Conservation (phyloP, 768 basidiomycete species). For the Suillus plorans region DNA sequence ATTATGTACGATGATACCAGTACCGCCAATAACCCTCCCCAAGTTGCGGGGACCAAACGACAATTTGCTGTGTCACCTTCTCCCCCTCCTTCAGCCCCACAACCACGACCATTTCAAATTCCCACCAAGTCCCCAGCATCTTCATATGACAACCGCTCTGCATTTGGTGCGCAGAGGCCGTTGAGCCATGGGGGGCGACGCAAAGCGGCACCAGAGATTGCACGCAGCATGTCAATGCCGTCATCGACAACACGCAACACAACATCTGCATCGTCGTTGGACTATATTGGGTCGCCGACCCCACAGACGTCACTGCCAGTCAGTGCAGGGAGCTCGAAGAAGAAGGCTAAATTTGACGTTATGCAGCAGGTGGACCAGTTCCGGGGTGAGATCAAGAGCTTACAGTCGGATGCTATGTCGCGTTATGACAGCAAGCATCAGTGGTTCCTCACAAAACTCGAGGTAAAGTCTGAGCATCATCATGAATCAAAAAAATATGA, state of each 20-base stretch:
- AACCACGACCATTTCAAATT: background rate
- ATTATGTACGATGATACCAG: background rate
- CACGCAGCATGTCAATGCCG: no score
- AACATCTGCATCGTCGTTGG: background rate
- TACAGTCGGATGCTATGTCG: background rate
- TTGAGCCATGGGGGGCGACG: background rate
- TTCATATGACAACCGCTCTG: background rate
- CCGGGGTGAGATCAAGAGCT: background rate
- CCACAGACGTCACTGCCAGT: background rate
- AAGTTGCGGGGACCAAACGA: background rate
- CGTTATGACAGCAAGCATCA: background rate
- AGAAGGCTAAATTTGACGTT: background rate
- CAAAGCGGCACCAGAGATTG: background rate
- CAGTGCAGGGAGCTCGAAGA: background rate
- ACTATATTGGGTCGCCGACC: background rate
- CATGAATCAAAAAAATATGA: no score
- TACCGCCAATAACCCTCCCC: background rate
- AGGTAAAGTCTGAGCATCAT: no score
- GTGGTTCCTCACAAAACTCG: no score
- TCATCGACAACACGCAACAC: background rate
- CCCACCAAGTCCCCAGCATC: background rate
- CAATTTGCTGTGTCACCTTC: background rate
- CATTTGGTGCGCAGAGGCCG: background rate
- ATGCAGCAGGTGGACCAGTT: background rate
- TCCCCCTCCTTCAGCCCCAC: background rate